Conservation (phyloP, 1,139 yeast genomes). For the Wickerhamomyces sp. region DNA sequence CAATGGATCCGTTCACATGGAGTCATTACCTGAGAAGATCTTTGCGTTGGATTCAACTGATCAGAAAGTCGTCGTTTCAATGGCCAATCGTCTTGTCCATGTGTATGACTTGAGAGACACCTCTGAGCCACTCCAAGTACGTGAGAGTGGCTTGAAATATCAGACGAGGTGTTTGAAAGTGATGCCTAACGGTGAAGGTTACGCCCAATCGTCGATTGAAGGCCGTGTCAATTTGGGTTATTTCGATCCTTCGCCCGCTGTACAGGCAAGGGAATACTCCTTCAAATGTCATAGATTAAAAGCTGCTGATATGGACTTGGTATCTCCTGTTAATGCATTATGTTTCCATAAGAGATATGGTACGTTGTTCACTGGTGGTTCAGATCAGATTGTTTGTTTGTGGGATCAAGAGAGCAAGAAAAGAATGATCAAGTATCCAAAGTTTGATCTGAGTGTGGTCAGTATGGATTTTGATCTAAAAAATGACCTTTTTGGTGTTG, state of each 20-base stretch:
- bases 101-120: slow-evolving; percentile 52
- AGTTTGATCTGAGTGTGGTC: slow-evolving; percentile 45
- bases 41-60: slow-evolving; percentile 57
- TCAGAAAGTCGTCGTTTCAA: slow-evolving; percentile 48
- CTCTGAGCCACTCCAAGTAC: slow-evolving; percentile 39
- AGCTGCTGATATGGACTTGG: slow-evolving; percentile 47
- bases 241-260: slow-evolving; percentile 45
- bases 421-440: slow-evolving; percentile 54
- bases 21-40: slow-evolving; percentile 46
- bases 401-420: slow-evolving; percentile 72
- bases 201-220: slow-evolving; percentile 76
- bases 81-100: slow-evolving; percentile 49
- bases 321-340: slow-evolving; percentile 72
- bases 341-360: slow-evolving; percentile 44
- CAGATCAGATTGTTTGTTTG: slow-evolving; percentile 68
- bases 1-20: slow-evolving; percentile 7
- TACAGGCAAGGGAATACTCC: slow-evolving; percentile 57
- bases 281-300: slow-evolving; percentile 72
- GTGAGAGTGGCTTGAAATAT: slow-evolving; percentile 70
- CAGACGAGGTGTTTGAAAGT: slow-evolving; percentile 61
- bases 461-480: slow-evolving; percentile 37
- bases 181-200: slow-evolving; percentile 59
- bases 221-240: slow-evolving; percentile 84
- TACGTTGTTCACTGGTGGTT: slow-evolving; percentile 69
- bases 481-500: slow-evolving; percentile 46